These are phyloP conservation scores for Penicillium griseofulvum DNA, from an alignment of 2,329 filamentous ascomycete genomes.

Conservation along the genomic window DNA sequence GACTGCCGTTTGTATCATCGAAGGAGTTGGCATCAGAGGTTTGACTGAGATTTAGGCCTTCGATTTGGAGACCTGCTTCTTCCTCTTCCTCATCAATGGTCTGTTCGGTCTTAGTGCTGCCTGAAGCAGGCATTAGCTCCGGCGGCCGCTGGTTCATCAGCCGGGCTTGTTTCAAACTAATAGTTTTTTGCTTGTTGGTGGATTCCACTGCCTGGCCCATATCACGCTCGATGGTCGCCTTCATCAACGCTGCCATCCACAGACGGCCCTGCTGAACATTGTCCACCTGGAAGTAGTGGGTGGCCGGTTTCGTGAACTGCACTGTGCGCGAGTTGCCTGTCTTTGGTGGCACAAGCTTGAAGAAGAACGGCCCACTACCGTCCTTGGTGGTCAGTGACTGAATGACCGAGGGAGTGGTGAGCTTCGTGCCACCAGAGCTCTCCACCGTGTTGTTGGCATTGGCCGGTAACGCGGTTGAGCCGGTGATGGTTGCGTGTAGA, in stretches of 20 bases:
- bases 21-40: constrained; percentile 13
- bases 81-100: constrained; percentile 27
- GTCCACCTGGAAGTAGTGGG: constrained; percentile 96
- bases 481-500: constrained; percentile 86
- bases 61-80: constrained; percentile 23
- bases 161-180: constrained; percentile 83
- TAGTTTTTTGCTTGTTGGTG: constrained; percentile 96
- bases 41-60: constrained; percentile 32
- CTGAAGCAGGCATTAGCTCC: constrained; percentile 67
- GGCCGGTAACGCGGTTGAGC: constrained; percentile 66
- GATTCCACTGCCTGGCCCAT: constrained; percentile 73
- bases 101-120: constrained; percentile 17
- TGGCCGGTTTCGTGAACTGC: constrained; percentile 94
- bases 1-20: constrained; percentile 16
- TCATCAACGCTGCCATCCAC: constrained; percentile 99
- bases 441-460: constrained; percentile 33
- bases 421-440: constrained; percentile 33
- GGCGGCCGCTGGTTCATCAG: constrained; percentile 86
- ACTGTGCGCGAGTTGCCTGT: constrained; percentile 84
- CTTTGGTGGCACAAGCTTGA: constrained; percentile 92
- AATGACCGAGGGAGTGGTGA: constrained; percentile 30
- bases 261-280: constrained; percentile 81
- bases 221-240: constrained; percentile 95
- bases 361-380: constrained; percentile 83
- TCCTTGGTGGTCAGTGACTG: constrained; percentile 33